phyloP scores from a whole-genome alignment of 2,329 filamentous ascomycete species.

The Ceratocystis colombiana region DNA sequence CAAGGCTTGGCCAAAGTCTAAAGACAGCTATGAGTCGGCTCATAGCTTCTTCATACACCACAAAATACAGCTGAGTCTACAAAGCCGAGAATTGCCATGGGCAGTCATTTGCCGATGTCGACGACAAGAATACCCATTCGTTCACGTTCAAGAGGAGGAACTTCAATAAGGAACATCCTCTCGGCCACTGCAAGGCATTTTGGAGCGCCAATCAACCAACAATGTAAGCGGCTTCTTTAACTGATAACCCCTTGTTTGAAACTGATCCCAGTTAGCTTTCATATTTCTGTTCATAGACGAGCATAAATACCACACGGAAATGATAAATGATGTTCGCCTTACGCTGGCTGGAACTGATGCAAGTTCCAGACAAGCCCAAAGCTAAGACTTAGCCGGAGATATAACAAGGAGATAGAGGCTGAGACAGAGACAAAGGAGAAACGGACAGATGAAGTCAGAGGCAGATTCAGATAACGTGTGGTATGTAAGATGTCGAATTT shows the following conservation, averaged over 20 bases:
- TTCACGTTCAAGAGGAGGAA: background rate
- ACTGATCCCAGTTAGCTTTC: background rate
- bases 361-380: background rate
- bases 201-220: background rate
- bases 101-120: background rate
- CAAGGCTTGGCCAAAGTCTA: background rate
- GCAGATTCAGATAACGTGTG: background rate
- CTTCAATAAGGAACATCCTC: background rate
- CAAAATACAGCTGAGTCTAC: background rate
- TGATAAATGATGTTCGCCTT: background rate
- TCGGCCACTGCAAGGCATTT: constrained; percentile 2
- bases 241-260: background rate
- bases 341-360: background rate
- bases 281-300: too few relatives aligned
- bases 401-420: too few relatives aligned
- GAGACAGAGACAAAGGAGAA: background rate
- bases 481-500: background rate
- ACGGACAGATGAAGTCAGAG: background rate
- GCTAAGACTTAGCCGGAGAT: too few relatives aligned
- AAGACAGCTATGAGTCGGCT: background rate
- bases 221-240: background rate
- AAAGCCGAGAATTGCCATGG: background rate
- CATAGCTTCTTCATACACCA: background rate
- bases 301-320: background rate
- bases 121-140: background rate